Percentiles rank a stretch among this genome's conserved stretches.
Evolutionary conservation across 2,329 filamentous ascomycete species (phyloP).

Genomic region (Fusarium floridanum): DNA sequence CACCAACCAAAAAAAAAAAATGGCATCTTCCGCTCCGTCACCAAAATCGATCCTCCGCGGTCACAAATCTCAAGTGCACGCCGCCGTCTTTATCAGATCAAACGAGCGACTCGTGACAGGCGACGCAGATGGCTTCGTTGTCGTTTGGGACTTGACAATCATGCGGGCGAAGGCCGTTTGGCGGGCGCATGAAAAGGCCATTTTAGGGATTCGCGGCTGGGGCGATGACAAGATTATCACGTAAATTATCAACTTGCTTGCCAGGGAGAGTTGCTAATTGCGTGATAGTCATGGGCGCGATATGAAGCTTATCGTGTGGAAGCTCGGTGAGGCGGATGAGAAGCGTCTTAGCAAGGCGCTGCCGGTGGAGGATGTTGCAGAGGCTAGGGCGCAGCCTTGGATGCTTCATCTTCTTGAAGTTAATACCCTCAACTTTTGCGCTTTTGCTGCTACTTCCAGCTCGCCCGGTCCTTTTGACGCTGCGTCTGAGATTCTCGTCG

Average conservation of each 20-base stretch:
- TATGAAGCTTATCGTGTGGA: slow-evolving; percentile 88
- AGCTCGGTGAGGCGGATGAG: slow-evolving; percentile 73
- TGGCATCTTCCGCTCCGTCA: slow-evolving; percentile 49
- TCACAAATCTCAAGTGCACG: slow-evolving; percentile 84
- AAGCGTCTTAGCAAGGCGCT: slow-evolving; percentile 73
- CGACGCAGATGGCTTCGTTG: slow-evolving; percentile 90
- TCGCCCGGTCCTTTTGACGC: slow-evolving; percentile 40
- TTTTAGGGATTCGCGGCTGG: slow-evolving; percentile 82
- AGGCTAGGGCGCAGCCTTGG: slow-evolving; percentile 77
- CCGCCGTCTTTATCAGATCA: slow-evolving; percentile 76
- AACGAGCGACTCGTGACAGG: slow-evolving; percentile 87
- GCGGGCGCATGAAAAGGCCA: slow-evolving; percentile 83
- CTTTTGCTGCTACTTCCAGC: slow-evolving; percentile 75
- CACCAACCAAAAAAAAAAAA: slow-evolving; percentile 25
- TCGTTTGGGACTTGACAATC: slow-evolving; percentile 86
- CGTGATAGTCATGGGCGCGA: slow-evolving; percentile 85
- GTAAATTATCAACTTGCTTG: slow-evolving; percentile 61
- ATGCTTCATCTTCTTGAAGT: slow-evolving; percentile 86
- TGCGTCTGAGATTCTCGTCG: slow-evolving; percentile 71
- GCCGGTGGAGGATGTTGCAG: slow-evolving; percentile 73
- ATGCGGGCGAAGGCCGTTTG: slow-evolving; percentile 88
- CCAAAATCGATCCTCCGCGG: slow-evolving; percentile 82
- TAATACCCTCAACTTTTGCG: slow-evolving; percentile 96
- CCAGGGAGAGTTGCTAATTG: not conserved
- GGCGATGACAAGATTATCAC: slow-evolving; percentile 81